Conservation (phyloP, 2,329 filamentous ascomycete genomes). For the Fusarium nematophilum region DNA sequence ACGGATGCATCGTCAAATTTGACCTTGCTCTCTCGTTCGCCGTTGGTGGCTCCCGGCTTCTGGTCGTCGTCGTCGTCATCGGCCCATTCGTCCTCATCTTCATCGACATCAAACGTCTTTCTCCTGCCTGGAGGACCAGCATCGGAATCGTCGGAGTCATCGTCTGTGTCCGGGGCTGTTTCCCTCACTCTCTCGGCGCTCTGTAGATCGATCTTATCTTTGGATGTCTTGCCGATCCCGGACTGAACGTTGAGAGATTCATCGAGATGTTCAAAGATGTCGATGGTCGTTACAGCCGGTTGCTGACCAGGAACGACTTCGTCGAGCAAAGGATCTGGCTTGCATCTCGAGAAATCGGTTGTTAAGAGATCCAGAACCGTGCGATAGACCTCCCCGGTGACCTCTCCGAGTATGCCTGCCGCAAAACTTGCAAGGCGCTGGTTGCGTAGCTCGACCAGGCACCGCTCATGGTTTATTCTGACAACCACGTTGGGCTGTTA, state of each 20-base stretch:
- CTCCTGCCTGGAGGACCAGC: constrained; percentile 40
- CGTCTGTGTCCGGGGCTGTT: constrained; percentile 48
- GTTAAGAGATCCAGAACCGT: constrained; percentile 78
- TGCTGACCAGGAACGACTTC: constrained; percentile 47
- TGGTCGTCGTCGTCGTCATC: constrained; percentile 47
- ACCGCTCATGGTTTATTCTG: constrained; percentile 86
- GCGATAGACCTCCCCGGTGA: constrained; percentile 82
- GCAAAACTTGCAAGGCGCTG: constrained; percentile 79
- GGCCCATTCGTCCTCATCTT: constrained; percentile 49
- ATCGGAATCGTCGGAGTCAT: constrained; percentile 52
- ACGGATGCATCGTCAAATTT: constrained; percentile 63
- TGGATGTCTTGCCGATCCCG: constrained; percentile 68
- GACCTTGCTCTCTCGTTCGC: constrained; percentile 55
- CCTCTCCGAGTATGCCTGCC: constrained; percentile 75
- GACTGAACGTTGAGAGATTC: constrained; percentile 63
- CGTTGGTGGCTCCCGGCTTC: constrained; percentile 45
- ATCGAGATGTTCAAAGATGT: constrained; percentile 66
- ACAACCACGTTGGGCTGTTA: constrained; percentile 76
- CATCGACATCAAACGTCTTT: constrained; percentile 38
- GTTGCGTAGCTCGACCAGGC: constrained; percentile 84
- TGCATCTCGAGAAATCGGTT: constrained; percentile 74
- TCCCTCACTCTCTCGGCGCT: constrained; percentile 62
- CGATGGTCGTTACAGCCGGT: constrained; percentile 61
- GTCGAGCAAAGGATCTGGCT: constrained; percentile 61
- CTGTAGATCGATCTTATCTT: constrained; percentile 58